Evolutionary conservation across 306 rosid species (phyloP).

Genomic region (Dryas drummondii): DNA sequence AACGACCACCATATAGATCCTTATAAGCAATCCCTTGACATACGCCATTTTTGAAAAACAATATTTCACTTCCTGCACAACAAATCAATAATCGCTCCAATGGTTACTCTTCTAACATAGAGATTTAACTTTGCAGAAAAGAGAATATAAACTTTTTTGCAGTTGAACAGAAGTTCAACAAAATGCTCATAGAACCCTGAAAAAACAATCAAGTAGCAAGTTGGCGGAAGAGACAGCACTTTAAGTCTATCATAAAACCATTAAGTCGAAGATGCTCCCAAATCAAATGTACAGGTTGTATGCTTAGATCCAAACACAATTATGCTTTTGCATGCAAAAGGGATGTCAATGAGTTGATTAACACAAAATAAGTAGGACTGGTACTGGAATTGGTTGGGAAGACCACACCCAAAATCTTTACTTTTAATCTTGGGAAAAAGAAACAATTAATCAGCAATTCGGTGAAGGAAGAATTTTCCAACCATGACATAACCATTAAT

Average conservation of each 20-base stretch:
- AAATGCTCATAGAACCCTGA: background rate
- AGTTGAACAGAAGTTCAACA: background rate
- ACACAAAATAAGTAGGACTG: background rate
- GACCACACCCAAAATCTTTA: background rate
- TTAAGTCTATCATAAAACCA: background rate
- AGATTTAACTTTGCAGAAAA: background rate
- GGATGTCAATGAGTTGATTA: background rate
- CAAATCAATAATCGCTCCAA: constrained; percentile 19
- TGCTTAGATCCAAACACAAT: background rate
- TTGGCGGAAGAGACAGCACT: background rate
- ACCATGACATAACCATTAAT: background rate
- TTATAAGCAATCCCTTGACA: constrained; percentile 91
- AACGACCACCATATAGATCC: constrained; percentile 85
- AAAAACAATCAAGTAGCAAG: background rate
- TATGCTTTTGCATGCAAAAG: background rate
- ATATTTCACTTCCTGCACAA: constrained; percentile 87
- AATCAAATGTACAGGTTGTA: background rate
- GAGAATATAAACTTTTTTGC: background rate
- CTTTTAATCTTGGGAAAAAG: background rate
- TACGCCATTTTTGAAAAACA: constrained; percentile 81
- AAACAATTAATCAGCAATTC: background rate
- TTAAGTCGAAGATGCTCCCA: background rate
- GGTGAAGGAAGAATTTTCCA: background rate
- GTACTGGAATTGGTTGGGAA: background rate
- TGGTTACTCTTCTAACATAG: constrained; percentile 1